Evolutionary conservation across 805 yeast species (phyloP).

Genomic region (Lipomyces sp.): DNA sequence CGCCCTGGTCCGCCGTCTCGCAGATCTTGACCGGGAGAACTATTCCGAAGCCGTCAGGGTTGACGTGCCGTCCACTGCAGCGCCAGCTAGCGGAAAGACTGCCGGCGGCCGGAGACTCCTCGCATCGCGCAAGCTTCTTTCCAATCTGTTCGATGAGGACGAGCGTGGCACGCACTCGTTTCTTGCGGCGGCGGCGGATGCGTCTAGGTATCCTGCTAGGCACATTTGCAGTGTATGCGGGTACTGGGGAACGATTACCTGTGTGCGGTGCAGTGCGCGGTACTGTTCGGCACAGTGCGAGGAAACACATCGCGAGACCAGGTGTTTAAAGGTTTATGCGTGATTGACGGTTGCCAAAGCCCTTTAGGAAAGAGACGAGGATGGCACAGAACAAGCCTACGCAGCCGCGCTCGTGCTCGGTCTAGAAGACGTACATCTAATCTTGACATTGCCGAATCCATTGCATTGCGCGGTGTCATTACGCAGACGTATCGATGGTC

Average conservation of each 20-base stretch:
- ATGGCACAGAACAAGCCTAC: too few species aligned
- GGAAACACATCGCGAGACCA: slow-evolving; percentile 40
- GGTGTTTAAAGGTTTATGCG: slow-evolving; percentile 38
- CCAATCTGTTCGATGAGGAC: slow-evolving; percentile 44
- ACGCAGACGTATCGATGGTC: neutral
- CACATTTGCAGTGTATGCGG: slow-evolving; percentile 43
- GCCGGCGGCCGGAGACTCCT: slow-evolving; percentile 37
- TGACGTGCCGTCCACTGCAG: slow-evolving; percentile 33
- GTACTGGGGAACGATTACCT: slow-evolving; percentile 38
- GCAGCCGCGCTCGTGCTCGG: too few species aligned
- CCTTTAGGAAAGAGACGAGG: too few species aligned
- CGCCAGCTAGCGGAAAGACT: slow-evolving; percentile 18
- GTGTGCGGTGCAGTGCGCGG: slow-evolving; percentile 40
- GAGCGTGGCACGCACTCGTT: slow-evolving; percentile 35
- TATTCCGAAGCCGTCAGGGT: slow-evolving; percentile 38
- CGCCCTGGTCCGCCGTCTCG: slow-evolving; percentile 19
- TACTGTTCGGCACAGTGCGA: slow-evolving; percentile 40
- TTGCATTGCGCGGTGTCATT: too few species aligned
- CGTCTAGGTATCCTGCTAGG: slow-evolving; percentile 40
- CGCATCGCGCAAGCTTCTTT: slow-evolving; percentile 40
- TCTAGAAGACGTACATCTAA: too few species aligned
- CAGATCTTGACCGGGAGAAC: slow-evolving; percentile 40
- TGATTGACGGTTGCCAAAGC: too few species aligned
- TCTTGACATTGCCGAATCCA: too few species aligned
- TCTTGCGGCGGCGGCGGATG: slow-evolving; percentile 35